phyloP scores from a whole-genome alignment of 768 basidiomycete species.

The Tylopilus intermedius region DNA sequence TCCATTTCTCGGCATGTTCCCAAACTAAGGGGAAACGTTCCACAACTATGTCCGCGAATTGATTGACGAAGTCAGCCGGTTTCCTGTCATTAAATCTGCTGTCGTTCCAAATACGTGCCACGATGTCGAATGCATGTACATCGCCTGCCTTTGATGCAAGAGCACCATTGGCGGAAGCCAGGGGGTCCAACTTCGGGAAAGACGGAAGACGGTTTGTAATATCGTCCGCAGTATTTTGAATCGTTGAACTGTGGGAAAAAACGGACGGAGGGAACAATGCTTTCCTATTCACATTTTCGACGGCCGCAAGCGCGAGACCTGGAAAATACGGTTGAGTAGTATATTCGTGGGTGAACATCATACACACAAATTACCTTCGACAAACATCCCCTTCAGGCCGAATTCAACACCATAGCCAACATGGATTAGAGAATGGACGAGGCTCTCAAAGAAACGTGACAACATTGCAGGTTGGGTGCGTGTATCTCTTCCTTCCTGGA shows the following conservation, averaged over 20 bases:
- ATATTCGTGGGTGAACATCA: neutral
- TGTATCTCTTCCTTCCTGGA: too few relatives aligned
- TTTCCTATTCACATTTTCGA: constrained; percentile 32
- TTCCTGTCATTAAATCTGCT: constrained; percentile 20
- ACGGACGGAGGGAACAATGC: constrained; percentile 22
- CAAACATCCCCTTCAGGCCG: constrained; percentile 32
- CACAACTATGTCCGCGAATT: constrained; percentile 11
- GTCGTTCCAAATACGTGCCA: constrained; percentile 51
- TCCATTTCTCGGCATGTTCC: constrained; percentile 21
- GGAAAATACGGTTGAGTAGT: neutral
- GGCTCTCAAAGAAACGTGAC: too few relatives aligned
- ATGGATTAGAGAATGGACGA: too few relatives aligned
- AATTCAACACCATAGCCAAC: too few relatives aligned
- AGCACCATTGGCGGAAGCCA: neutral
- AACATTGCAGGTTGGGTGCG: too few relatives aligned
- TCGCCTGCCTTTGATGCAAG: neutral
- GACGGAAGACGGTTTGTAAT: constrained; percentile 7
- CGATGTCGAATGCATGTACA: constrained; percentile 41
- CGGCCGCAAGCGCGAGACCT: constrained; percentile 25
- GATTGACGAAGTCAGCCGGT: constrained; percentile 17
- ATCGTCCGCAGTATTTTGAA: neutral
- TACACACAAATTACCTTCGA: constrained; percentile 44
- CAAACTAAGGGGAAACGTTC: constrained; percentile 2
- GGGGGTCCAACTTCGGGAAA: constrained; percentile 7
- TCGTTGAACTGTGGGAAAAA: constrained; percentile 1